Evolutionary conservation across 2,329 filamentous ascomycete genomes (phyloP), one percentile per base, ranked within the genome.

Genomic region (Fusarium coffeatum): DNA sequence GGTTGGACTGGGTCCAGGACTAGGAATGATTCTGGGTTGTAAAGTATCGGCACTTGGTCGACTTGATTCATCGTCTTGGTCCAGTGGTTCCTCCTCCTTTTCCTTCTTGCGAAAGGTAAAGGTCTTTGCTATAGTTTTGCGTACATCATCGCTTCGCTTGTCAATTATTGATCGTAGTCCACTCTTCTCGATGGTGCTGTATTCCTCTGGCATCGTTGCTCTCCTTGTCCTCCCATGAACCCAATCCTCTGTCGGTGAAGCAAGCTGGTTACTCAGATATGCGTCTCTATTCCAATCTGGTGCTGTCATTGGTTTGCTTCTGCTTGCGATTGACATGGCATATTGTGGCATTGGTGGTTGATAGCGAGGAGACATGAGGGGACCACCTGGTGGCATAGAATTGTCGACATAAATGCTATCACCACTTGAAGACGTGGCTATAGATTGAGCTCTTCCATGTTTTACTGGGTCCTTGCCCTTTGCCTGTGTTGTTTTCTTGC

Each of bases 401-500:
- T 80, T 79, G 37, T 84, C 82, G 54, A 74, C 76, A 53, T 83
- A 73, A 16, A 78, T 62, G 49, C 82, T 82, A 66, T 83, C 82
- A 28, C 79, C 77, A 28, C 83, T 81, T 6, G 80, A 80, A 43
- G 80, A 81, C 16, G 78, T 74, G 22, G 60, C 43, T 50, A 75
- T 70, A 4, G 83, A 83, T 58, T 79, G 78, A 20, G 80, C 76
- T 11, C 81, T 78, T 34, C 72, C 20, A 27, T 60, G 55, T 32
- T 30, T 66, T 16, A 34, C 22, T 12, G 42, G 27, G 20, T 80
- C 80, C 37, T 72, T 78, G 5, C 76, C 68, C 55, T 82, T 84
- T 27, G 82, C 79, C 60, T 88, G 84, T 0, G 83, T 86, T 68
- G 86, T 87, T 79, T 87, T 88, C 76, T 88, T 88, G 73, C 87